phyloP scores from a whole-genome alignment of 108 stramenopile genomes.

The Parmales sp. region DNA sequence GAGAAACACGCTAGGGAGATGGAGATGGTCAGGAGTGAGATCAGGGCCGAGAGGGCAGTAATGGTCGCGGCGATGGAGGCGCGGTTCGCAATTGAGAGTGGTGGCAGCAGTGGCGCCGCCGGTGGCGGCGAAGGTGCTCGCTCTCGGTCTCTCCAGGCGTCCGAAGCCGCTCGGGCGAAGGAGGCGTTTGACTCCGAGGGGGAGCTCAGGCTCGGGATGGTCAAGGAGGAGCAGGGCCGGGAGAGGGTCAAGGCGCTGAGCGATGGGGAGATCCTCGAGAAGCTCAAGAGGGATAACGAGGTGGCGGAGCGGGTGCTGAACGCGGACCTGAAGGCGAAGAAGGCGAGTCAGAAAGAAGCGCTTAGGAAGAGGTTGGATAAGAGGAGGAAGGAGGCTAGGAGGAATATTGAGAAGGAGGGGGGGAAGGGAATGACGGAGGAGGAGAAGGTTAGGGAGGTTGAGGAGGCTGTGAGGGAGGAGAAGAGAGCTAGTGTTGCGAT shows the following conservation, averaged over 20 bases:
- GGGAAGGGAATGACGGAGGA: neutral
- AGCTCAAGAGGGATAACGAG: neutral
- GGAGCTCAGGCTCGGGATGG: neutral
- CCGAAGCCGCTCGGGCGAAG: too few relatives aligned
- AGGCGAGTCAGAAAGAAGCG: neutral
- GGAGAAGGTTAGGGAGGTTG: neutral
- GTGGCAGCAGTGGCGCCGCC: neutral
- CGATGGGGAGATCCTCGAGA: neutral
- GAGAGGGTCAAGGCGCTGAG: neutral
- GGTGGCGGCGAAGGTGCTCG: neutral
- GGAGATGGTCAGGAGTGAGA: too few relatives aligned
- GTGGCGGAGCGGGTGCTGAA: neutral
- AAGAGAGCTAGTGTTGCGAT: slow-evolving; percentile 2
- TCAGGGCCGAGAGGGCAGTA: too few relatives aligned
- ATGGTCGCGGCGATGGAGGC: too few relatives aligned
- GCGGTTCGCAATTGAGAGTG: too few relatives aligned
- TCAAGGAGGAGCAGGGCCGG: neutral
- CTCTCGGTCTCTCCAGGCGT: too few relatives aligned
- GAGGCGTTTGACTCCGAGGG: neutral
- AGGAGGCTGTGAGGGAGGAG: neutral
- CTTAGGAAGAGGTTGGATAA: neutral
- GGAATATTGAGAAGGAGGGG: neutral
- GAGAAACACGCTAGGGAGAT: too few relatives aligned
- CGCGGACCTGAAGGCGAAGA: neutral
- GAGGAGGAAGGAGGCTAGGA: neutral